Conservation (phyloP, 1,284 basidiomycete genomes). For the Puccinia horiana region DNA sequence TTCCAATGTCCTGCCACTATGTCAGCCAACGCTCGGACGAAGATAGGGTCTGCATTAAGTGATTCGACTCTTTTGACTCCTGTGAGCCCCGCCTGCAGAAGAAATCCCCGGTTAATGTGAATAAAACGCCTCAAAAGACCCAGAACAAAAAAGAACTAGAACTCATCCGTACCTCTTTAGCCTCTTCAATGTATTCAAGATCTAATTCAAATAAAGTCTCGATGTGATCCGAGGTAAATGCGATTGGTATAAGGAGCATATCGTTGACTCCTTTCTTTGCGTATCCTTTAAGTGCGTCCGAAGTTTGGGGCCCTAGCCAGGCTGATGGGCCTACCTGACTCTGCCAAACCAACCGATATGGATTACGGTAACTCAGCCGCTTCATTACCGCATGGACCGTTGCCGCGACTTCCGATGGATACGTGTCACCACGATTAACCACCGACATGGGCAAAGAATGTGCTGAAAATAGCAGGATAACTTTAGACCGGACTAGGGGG, state of each 20-base stretch:
- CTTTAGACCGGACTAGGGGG: slow-evolving; percentile 68
- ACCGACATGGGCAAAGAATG: slow-evolving; percentile 97
- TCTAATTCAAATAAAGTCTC: slow-evolving; percentile 98
- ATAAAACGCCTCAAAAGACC: slow-evolving; percentile 46
- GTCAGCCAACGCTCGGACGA: slow-evolving; percentile 93
- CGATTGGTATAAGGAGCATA: slow-evolving; percentile 88
- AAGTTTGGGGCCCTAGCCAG: slow-evolving; percentile 98
- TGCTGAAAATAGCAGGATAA: slow-evolving; percentile 90
- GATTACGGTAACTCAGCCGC: slow-evolving; percentile 73
- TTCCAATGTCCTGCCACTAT: slow-evolving; percentile 79
- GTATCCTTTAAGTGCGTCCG: slow-evolving; percentile 86
- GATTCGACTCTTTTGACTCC: slow-evolving; percentile 82
- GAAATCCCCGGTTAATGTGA: slow-evolving; percentile 20
- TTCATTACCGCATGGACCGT: slow-evolving; percentile 88
- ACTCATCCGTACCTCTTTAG: slow-evolving; percentile 70
- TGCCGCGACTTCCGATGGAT: slow-evolving; percentile 91
- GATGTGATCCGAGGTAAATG: slow-evolving; percentile 98
- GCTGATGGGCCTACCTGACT: slow-evolving; percentile 94
- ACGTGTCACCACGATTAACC: slow-evolving; percentile 96
- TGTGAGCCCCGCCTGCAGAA: slow-evolving; percentile 79
- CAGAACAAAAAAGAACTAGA: slow-evolving; percentile 35
- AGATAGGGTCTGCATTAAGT: slow-evolving; percentile 96
- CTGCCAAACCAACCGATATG: slow-evolving; percentile 96
- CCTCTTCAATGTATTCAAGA: slow-evolving; percentile 88
- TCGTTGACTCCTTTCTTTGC: slow-evolving; percentile 83